Evolutionary conservation across 345 rosid genomes (phyloP).

Genomic region (Litchi chinensis): DNA sequence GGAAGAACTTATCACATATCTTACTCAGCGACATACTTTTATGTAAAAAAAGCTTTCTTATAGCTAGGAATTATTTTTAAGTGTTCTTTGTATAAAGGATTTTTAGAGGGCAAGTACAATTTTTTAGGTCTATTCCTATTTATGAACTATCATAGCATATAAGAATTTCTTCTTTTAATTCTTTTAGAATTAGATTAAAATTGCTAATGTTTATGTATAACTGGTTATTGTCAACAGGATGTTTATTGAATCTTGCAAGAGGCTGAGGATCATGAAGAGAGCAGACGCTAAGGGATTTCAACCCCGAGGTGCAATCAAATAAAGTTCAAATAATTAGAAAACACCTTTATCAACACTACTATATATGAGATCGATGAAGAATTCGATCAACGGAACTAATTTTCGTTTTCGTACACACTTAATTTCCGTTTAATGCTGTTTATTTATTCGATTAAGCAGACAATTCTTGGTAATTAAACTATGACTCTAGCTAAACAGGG

Average conservation of each 20-base stretch:
- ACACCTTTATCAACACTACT: background rate
- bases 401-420: slow-evolving; percentile 16
- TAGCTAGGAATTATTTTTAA: too few relatives aligned
- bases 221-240: slow-evolving; percentile 38
- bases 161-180: too few relatives aligned
- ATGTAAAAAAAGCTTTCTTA: background rate
- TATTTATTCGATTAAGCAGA: slow-evolving; percentile 25
- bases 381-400: slow-evolving; percentile 17
- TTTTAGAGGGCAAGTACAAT: too few relatives aligned
- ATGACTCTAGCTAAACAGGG: background rate
- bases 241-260: slow-evolving; percentile 69
- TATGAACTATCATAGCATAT: too few relatives aligned
- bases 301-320: slow-evolving; percentile 4
- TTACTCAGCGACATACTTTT: too few relatives aligned
- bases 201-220: too few relatives aligned
- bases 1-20: too few relatives aligned
- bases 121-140: too few relatives aligned
- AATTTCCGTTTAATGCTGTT: slow-evolving; percentile 15
- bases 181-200: background rate
- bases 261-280: slow-evolving; percentile 66
- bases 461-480: slow-evolving; percentile 22
- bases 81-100: too few relatives aligned
- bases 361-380: background rate
- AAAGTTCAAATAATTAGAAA: slow-evolving; percentile 4
- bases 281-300: slow-evolving; percentile 39